Percentiles rank a stretch among this genome's conserved stretches.
Evolutionary conservation across 306 rosid genomes (phyloP).

Genomic region (Dryas alaskensis): DNA sequence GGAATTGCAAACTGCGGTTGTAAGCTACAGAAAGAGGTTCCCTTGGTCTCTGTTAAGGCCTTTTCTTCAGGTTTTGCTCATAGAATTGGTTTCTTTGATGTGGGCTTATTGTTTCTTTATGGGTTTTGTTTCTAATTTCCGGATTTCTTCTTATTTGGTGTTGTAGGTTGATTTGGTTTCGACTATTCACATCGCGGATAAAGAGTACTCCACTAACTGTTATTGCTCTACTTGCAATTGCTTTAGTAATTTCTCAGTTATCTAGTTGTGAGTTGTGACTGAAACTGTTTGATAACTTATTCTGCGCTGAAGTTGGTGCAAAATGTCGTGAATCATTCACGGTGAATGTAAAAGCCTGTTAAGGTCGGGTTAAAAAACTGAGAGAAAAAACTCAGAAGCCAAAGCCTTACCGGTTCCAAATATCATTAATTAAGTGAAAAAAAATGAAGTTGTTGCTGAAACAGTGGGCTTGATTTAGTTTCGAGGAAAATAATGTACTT

Average conservation of each 20-base stretch:
- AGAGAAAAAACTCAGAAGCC: no score
- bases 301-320: background rate
- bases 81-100: background rate
- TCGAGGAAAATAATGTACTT: background rate
- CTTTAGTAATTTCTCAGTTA: background rate
- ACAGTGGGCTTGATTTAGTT: background rate
- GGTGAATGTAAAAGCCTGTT: background rate
- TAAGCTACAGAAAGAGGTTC: slow-evolving; percentile 70
- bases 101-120: slow-evolving; percentile 1
- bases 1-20: slow-evolving; percentile 81
- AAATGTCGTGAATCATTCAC: background rate
- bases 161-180: slow-evolving; percentile 96
- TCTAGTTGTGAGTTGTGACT: background rate
- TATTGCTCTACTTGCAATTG: background rate
- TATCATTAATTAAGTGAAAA: no score
- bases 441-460: background rate
- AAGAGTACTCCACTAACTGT: slow-evolving; percentile 48
- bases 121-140: slow-evolving; percentile 19
- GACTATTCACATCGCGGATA: slow-evolving; percentile 93
- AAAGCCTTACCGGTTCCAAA: background rate
- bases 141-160: slow-evolving; percentile 25
- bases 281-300: background rate
- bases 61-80: slow-evolving; percentile 58
- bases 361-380: no score
- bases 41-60: slow-evolving; percentile 84